Evolutionary conservation across 805 yeast species (phyloP).

Genomic region (Kazachstania bromeliacearum): DNA sequence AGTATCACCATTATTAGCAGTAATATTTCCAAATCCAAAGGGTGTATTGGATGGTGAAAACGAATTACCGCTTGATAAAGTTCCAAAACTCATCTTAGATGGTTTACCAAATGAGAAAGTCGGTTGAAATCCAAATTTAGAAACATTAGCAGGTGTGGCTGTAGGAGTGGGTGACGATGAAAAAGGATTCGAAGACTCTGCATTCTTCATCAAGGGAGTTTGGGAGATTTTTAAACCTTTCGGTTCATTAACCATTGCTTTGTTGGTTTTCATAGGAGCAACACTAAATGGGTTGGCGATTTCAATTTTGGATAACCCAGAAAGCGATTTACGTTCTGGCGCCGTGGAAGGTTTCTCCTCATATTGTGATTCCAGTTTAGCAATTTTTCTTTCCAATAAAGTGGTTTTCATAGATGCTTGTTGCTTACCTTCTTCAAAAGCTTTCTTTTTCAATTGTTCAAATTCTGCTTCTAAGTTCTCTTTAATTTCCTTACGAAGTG

Average conservation of each 20-base stretch:
- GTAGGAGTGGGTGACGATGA: slow-evolving; percentile 5
- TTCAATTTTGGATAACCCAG: slow-evolving; percentile 5
- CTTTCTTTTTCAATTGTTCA: slow-evolving; percentile 18
- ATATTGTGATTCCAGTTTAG: slow-evolving; percentile 22
- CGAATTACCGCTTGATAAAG: neutral
- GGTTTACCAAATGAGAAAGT: slow-evolving; percentile 9
- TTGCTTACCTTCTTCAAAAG: slow-evolving; percentile 28
- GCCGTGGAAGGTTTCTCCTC: neutral
- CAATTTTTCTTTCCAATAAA: slow-evolving; percentile 21
- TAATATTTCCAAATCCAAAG: too few relatives aligned
- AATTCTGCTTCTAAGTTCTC: slow-evolving; percentile 12
- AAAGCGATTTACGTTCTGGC: neutral
- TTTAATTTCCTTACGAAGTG: slow-evolving; percentile 14
- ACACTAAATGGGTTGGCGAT: slow-evolving; percentile 1
- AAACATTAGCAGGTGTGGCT: slow-evolving; percentile 1
- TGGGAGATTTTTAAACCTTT: neutral
- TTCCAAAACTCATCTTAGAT: neutral
- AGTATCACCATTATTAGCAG: too few relatives aligned
- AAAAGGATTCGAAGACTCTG: slow-evolving; percentile 12
- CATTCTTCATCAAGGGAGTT: slow-evolving; percentile 1
- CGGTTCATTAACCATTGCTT: neutral
- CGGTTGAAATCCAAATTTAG: slow-evolving; percentile 7
- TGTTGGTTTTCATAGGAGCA: neutral
- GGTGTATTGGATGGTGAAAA: neutral
- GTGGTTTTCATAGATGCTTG: slow-evolving; percentile 27